Evolutionary conservation across 192 early-diverging fungal species (phyloP), one percentile per base, ranked within the genome.

Genomic region (Phlyctochytrium arcticum): DNA sequence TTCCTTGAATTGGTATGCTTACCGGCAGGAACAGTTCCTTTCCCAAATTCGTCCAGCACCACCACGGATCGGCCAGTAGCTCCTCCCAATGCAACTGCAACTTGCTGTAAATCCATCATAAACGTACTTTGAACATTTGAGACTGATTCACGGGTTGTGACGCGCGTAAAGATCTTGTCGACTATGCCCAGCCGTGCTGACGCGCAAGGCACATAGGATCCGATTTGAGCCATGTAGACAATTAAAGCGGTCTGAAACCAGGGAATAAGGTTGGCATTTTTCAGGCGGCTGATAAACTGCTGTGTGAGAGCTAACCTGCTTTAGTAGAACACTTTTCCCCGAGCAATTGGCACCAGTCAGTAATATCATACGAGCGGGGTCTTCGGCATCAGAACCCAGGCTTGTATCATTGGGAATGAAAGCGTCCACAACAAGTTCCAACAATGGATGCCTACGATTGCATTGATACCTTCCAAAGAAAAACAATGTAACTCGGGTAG

Each of bases 201-300:
- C 7, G 75, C 78, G 24, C 92, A 91, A 3, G 94, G 94, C 5
- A 96, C 87, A 77, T 87, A 91, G 66, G 89, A 85, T 47, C 94
- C 94, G 31, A 94, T 82, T 62, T 94, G 94, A 10, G 92, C 90
- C 92, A 94, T 90, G 54, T 87, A 91, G 2, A 80, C 78, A 60
- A 93, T 91, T 23, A 96, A 60, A 4, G 88, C 92, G 42, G 90
- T 71, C 83, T 87, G 49, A n/a, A n/a, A n/a, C n/a, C 15, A 19
- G n/a, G n/a, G n/a, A 19, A 70, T 21, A 23, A 24, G 68, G n/a
- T 21, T 69, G 35, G 34, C 15, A 59, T 7, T 17, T 55, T 51
- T n/a, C n/a, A n/a, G n/a, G n/a, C n/a, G n/a, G n/a, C n/a, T n/a
- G n/a, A n/a, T n/a, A n/a, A n/a, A n/a, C n/a, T n/a, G n/a, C n/a